These are phyloP conservation scores for Pichia sporocuriosa DNA, from an alignment of 805 yeast species.

Conservation along the genomic window DNA sequence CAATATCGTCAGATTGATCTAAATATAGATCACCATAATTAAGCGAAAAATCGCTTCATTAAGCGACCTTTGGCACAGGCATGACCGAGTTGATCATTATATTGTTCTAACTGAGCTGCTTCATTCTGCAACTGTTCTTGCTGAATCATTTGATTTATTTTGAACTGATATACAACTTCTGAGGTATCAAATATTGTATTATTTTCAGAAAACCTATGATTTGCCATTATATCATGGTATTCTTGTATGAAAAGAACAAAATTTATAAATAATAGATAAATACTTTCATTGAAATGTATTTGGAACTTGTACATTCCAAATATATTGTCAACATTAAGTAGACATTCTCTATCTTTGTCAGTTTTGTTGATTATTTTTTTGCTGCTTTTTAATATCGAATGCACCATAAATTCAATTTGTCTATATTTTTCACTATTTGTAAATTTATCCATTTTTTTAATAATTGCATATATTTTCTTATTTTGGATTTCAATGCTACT, in stretches of 20 bases:
- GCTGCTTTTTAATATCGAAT: background rate
- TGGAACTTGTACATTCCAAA: conserved; percentile 1
- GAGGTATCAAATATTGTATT: background rate
- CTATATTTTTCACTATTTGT: conserved; percentile 1
- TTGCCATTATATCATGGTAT: background rate
- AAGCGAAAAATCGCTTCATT: conserved; percentile 5
- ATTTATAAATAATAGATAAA: background rate
- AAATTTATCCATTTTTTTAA: conserved; percentile 1
- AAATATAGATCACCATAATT: no score
- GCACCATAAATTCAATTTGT: background rate
- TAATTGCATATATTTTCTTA: conserved; percentile 9
- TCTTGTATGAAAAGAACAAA: background rate
- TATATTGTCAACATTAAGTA: background rate
- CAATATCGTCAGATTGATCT: no score
- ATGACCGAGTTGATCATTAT: conserved; percentile 4
- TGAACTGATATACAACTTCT: background rate
- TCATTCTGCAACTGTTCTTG: background rate
- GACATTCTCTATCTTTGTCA: background rate
- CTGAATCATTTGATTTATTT: background rate
- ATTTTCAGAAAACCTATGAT: background rate
- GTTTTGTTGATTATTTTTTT: background rate
- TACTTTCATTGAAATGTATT: conserved; percentile 1
- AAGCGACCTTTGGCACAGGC: conserved; percentile 1
- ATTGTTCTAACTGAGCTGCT: conserved; percentile 1
- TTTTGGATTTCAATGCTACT: conserved; percentile 14